Evolutionary conservation across 2,329 filamentous ascomycete species (phyloP), one percentile per base, ranked within the genome.

Genomic region (Hypoxylon sp.): DNA sequence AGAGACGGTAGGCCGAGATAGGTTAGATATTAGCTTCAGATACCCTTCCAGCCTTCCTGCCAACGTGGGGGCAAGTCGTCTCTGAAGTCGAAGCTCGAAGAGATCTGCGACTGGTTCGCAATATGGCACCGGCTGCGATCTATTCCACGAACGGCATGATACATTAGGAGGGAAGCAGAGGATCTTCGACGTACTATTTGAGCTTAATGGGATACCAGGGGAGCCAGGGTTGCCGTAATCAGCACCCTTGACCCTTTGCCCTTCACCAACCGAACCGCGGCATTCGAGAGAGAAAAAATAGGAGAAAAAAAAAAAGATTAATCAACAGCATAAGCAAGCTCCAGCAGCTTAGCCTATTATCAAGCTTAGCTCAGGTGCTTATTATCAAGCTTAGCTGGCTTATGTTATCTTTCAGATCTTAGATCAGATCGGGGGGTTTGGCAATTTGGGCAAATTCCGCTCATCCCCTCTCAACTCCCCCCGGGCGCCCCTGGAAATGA

Each of bases 401-500:
- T 4, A 11, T 29, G 13, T 11, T 29, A 46, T 24, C 40, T 43
- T n/a, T 52, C 50, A 62, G 60, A 62, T 62, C 60, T 62, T 45
- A 60, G 60, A 62, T 62, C 55, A 50, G 59, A 62, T 62, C 60
- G 49, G 56, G 51, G n/a, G n/a, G n/a, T n/a, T 60, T 53, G 31
- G 23, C 49, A 13, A 23, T n/a, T 48, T 56, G 54, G 38, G 46
- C 46, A 54, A 45, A 20, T 21, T 54, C 37, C 35, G 17, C 13
- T 33, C 13, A n/a, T 13, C 31, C 23, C 21, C 31, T 51, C 55
- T 51, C 41, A 40, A 48, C 42, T 35, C 40, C 21, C 31, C 55
- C 55, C 55, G 42, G 43, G 52, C 42, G 40, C 40, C 15, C 7
- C 46, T 38, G n/a, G 11, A 35, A 45, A 31, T 47, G 29, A 51